Conservation (phyloP, 2,329 filamentous ascomycete species). For the Lachnellula occidentalis region DNA sequence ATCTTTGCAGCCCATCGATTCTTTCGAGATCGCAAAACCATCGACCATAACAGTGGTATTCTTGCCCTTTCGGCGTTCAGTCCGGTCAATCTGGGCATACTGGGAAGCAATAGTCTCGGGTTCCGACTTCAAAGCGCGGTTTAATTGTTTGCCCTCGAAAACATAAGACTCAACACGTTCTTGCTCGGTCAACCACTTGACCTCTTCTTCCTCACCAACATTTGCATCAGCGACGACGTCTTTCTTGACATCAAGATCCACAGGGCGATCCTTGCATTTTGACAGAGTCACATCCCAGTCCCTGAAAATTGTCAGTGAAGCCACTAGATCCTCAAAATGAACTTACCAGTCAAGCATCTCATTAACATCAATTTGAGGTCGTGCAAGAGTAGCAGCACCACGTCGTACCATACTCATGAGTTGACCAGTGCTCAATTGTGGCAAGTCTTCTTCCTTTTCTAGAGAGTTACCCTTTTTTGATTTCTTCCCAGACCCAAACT, state of each 20-base stretch:
- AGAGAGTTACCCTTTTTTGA: constrained; percentile 24
- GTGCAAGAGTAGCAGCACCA: constrained; percentile 47
- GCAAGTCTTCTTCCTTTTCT: constrained; percentile 39
- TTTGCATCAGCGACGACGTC: constrained; percentile 27
- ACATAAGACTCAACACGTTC: constrained; percentile 52
- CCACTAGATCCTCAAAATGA: background rate
- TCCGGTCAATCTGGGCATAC: constrained; percentile 32
- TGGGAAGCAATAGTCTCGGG: constrained; percentile 33
- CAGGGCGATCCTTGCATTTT: constrained; percentile 47
- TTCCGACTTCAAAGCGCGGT: constrained; percentile 30
- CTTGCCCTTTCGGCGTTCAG: constrained; percentile 48
- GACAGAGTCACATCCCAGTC: constrained; percentile 47
- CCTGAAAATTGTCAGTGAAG: constrained; percentile 25
- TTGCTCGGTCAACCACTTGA: constrained; percentile 49
- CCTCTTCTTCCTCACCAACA: constrained; percentile 42
- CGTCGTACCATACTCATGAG: constrained; percentile 50
- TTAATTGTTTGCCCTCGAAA: constrained; percentile 50
- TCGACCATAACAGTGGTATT: constrained; percentile 52
- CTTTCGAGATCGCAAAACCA: constrained; percentile 51
- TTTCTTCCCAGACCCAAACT: constrained; percentile 26
- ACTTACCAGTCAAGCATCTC: constrained; percentile 49
- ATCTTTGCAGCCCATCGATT: constrained; percentile 45
- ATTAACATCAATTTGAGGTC: constrained; percentile 46
- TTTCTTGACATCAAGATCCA: constrained; percentile 36
- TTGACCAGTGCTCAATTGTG: constrained; percentile 45